Evolutionary conservation across 768 basidiomycete genomes (phyloP).

Genomic region (Rhodotorula diobovata): DNA sequence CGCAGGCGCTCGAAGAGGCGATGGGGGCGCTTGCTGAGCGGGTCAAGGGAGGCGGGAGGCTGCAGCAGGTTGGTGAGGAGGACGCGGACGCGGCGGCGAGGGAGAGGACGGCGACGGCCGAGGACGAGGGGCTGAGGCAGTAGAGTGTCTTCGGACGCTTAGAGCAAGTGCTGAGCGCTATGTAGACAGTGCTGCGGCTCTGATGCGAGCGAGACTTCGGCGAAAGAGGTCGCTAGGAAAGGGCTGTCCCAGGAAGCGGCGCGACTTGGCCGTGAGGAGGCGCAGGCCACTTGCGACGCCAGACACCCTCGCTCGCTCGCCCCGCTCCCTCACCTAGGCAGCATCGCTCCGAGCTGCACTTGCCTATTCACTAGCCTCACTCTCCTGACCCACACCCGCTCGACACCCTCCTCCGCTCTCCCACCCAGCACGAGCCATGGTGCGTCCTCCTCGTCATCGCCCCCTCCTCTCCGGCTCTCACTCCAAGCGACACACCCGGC

Average conservation of each 20-base stretch:
- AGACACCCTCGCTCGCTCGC: not conserved
- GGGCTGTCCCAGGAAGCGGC: not conserved
- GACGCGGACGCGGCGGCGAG: not conserved
- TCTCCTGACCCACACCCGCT: not conserved
- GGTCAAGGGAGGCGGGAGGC: not conserved
- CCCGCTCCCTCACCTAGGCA: no score
- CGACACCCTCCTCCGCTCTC: no score
- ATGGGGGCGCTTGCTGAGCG: not conserved
- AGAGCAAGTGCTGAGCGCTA: no score
- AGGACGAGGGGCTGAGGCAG: not conserved
- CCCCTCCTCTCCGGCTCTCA: not conserved
- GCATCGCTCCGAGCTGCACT: not conserved
- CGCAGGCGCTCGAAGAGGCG: slow-evolving; percentile 48
- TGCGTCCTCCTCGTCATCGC: not conserved
- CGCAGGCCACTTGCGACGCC: not conserved
- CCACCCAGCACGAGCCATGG: not conserved
- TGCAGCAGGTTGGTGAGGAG: not conserved
- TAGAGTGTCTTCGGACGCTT: not conserved
- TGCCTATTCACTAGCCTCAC: not conserved
- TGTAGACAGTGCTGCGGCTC: not conserved
- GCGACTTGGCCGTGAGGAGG: not conserved
- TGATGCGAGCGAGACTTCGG: not conserved
- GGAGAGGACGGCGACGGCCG: not conserved
- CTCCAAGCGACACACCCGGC: not conserved
- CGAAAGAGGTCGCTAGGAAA: not conserved